A percentile compares a stretch with the other conserved stretches of the same genome.
Evolutionary conservation across 805 yeast genomes (phyloP).

Genomic region (Scheffersomyces amazonensis): DNA sequence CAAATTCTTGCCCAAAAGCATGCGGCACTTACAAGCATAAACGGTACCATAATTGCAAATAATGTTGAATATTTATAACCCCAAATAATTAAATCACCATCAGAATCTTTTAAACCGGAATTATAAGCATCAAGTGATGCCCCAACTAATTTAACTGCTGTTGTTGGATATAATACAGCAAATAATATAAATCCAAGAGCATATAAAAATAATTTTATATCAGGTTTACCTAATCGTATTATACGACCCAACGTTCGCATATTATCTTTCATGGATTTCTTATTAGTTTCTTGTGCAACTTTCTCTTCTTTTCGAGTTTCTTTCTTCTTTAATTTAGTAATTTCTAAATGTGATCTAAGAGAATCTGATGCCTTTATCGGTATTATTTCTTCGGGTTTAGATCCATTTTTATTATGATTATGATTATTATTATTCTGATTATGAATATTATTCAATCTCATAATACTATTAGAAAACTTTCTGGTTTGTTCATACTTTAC

Average conservation of each 20-base stretch:
- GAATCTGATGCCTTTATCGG: conserved; percentile 8
- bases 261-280: conserved; percentile 30
- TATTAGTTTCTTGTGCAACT: conserved; percentile 24
- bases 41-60: conserved; percentile 41
- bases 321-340: conserved; percentile 18
- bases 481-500: not conserved
- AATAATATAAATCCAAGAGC: conserved; percentile 41
- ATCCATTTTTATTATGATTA: too few species aligned
- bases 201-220: conserved; percentile 30
- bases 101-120: conserved; percentile 28
- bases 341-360: conserved; percentile 27
- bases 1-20: conserved; percentile 49
- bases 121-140: conserved; percentile 43
- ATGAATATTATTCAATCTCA: not conserved
- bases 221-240: conserved; percentile 37
- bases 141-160: conserved; percentile 42
- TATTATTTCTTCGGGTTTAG: not conserved
- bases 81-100: conserved; percentile 41
- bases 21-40: conserved; percentile 39
- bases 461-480: not conserved
- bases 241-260: conserved; percentile 36
- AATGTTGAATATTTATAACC: conserved; percentile 42
- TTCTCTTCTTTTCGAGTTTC: conserved; percentile 31
- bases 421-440: not conserved
- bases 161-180: conserved; percentile 44